These are phyloP conservation scores for Aureobasidium uvarum DNA, from an alignment of 2,329 filamentous ascomycete genomes.

Conservation along the genomic window DNA sequence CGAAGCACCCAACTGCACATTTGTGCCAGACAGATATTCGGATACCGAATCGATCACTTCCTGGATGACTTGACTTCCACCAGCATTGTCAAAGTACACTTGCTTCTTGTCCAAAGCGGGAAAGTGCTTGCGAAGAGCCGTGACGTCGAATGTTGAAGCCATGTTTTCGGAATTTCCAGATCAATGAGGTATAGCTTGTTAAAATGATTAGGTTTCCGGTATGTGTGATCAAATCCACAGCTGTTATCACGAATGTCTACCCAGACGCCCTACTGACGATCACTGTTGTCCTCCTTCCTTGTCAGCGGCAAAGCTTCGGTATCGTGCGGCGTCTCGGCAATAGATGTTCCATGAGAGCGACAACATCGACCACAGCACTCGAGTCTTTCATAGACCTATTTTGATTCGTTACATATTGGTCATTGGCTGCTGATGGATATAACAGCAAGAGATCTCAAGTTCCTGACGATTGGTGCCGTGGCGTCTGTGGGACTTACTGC, in stretches of 20 bases:
- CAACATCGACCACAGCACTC: not conserved
- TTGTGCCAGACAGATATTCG: slow-evolving; percentile 59
- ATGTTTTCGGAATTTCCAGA: slow-evolving; percentile 26
- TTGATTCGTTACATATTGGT: not conserved
- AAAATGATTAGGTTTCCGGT: too few species aligned
- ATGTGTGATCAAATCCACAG: not conserved
- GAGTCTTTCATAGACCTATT: too few species aligned
- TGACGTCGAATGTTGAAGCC: slow-evolving; percentile 53
- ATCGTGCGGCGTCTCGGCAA: slow-evolving; percentile 2
- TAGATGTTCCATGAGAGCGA: slow-evolving; percentile 6
- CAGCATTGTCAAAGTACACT: slow-evolving; percentile 75
- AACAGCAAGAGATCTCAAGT: slow-evolving; percentile 10
- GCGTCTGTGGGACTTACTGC: not conserved
- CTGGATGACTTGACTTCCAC: slow-evolving; percentile 68
- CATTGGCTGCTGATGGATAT: not conserved
- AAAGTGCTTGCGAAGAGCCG: slow-evolving; percentile 59
- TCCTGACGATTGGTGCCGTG: not conserved
- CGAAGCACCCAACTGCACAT: slow-evolving; percentile 72
- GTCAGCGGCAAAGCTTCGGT: slow-evolving; percentile 15
- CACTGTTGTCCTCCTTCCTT: slow-evolving; percentile 23
- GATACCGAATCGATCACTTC: slow-evolving; percentile 60
- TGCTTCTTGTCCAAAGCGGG: slow-evolving; percentile 66
- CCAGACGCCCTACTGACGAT: slow-evolving; percentile 12
- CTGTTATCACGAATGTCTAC: slow-evolving; percentile 17
- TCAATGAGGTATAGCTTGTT: not conserved